Conservation (phyloP, 176 grass and related monocot species). For the Chloris gayana region DNA sequence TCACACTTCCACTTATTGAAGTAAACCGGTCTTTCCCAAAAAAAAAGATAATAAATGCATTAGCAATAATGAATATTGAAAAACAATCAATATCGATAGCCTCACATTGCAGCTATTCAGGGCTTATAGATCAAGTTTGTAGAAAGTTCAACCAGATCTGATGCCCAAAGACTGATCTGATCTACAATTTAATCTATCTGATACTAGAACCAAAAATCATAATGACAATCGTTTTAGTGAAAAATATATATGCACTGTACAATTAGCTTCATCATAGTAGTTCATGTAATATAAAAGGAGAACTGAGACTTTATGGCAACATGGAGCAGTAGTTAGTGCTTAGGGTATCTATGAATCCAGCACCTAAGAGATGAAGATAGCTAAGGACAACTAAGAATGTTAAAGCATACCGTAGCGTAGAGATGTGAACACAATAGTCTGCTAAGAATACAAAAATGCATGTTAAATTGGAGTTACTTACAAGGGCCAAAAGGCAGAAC, state of each 20-base stretch:
- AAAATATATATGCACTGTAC: background rate
- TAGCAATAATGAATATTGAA: background rate
- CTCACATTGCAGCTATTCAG: background rate
- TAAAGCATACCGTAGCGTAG: background rate
- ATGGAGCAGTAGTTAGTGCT: background rate
- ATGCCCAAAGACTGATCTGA: background rate
- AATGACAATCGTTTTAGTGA: background rate
- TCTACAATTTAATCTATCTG: background rate
- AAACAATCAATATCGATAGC: background rate
- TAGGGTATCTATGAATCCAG: background rate
- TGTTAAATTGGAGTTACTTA: slow-evolving; percentile 41
- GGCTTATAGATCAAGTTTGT: background rate
- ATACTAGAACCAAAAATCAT: background rate
- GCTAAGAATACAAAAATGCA: slow-evolving; percentile 11
- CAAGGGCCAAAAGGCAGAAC: slow-evolving; percentile 84
- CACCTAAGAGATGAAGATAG: slow-evolving; percentile 7
- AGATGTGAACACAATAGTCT: background rate
- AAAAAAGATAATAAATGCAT: background rate
- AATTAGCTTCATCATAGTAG: background rate
- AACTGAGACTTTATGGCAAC: background rate
- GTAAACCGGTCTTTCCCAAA: background rate
- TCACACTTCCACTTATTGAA: background rate
- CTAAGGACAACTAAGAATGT: background rate
- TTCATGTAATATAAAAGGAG: background rate
- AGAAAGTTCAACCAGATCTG: background rate